Evolutionary conservation across 257 asterid genomes (phyloP).

Genomic region (Fraxinus anomala): DNA sequence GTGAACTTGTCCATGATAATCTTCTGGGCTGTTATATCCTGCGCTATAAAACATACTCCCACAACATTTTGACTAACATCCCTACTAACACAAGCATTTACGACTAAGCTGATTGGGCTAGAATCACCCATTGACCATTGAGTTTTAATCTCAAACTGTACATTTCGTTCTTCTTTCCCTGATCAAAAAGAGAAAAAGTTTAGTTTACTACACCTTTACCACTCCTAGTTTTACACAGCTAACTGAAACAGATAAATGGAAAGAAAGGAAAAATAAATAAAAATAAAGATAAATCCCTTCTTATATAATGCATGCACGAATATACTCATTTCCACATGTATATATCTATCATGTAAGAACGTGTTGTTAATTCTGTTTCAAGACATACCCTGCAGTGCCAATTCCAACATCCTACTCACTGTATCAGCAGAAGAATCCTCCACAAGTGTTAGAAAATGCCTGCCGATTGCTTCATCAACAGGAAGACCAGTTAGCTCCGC

Average conservation of each 20-base stretch:
- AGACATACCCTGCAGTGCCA: slow-evolving; percentile 71
- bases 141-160: slow-evolving; percentile 82
- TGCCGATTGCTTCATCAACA: slow-evolving; percentile 80
- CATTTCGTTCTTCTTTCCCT: slow-evolving; percentile 84
- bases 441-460: slow-evolving; percentile 70
- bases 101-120: slow-evolving; percentile 74
- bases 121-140: slow-evolving; percentile 56
- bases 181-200: slow-evolving; percentile 19
- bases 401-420: slow-evolving; percentile 69
- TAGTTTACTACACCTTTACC: not conserved
- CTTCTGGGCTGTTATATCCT: slow-evolving; percentile 87
- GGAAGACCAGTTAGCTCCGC: slow-evolving; percentile 78
- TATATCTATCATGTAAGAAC: not conserved
- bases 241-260: slow-evolving; percentile 1
- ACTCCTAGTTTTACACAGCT: not conserved
- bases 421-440: slow-evolving; percentile 75
- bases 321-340: not conserved
- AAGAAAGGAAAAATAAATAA: not conserved
- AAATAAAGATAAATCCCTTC: not conserved
- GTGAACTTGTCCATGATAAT: slow-evolving; percentile 92
- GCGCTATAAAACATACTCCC: slow-evolving; percentile 92
- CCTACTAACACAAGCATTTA: slow-evolving; percentile 90
- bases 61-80: slow-evolving; percentile 78
- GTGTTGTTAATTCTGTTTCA: not conserved
- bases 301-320: not conserved